Evolutionary conservation across 1,284 basidiomycete genomes (phyloP), one percentile per base, ranked within the genome.

Genomic region (Melampsora larici-populina): DNA sequence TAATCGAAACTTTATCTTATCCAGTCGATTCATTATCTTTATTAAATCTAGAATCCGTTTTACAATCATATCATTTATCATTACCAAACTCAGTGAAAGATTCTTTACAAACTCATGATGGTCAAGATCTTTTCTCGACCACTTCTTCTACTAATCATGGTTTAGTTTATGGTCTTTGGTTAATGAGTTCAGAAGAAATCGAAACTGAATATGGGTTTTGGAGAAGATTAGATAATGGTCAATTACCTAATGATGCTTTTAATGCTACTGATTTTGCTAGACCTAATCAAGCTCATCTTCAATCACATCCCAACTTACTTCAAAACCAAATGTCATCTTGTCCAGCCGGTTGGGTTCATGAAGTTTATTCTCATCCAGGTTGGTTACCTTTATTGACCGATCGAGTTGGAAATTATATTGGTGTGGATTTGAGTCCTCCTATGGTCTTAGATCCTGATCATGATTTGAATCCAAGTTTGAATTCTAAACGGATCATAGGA

Each of bases 371-470:
- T 31, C 92, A 92, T 83, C 89, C 92, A 73, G 96, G 95, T 21
- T 99, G 96, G 96, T 89, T 99, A 81, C 96, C 96, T 17, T 90
- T 99, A 79, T 88, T 97, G 77, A 90, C 90, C 58, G 96, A 99
- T 85, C 92, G 92, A 80, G 90, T 90, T 24, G 97, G 96, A 33
- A 99, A 99, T 85, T 99, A 99, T 83, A 89, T 98, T 79, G 96
- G 96, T 71, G 88, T 99, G 68, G 96, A 99, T 84, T 88, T 99
- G 79, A 93, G 91, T 84, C 96, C 96, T 6, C 84, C n/a, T 62
- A 24, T 60, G 31, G 31, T 67, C 40, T 36, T 55, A 21, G 51
- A 55, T 51, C 69, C 46, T 48, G 55, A 70, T 21, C 24, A 55
- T 48, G 68, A n/a, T 68, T n/a, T 70, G n/a, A n/a, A 49, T 11